phyloP scores from a whole-genome alignment of 768 basidiomycete species.

The Lactifluus piperatus region DNA sequence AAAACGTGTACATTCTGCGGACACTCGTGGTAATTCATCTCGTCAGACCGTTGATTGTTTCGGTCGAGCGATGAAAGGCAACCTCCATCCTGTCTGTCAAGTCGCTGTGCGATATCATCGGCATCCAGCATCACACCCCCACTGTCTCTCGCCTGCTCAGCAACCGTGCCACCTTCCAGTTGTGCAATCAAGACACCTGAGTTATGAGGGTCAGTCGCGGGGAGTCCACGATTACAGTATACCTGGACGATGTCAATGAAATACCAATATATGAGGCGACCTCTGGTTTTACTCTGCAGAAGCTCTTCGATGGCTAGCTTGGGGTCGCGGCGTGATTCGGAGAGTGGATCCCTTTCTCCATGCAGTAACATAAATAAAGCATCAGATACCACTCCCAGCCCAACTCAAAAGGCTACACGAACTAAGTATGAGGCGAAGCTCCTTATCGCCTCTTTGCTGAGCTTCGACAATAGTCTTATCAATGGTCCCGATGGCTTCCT shows the following conservation, averaged over 20 bases:
- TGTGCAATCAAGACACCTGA: conserved; percentile 78
- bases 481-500: conserved; percentile 73
- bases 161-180: conserved; percentile 38
- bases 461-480: conserved; percentile 67
- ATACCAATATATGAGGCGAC: background rate
- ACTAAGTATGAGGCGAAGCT: conserved; percentile 83
- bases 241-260: conserved; percentile 34
- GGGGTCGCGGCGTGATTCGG: conserved; percentile 63
- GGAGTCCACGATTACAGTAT: conserved; percentile 62
- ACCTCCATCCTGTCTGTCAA: conserved; percentile 41
- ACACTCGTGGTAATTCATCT: background rate
- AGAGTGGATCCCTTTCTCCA: conserved; percentile 86
- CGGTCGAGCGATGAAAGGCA: conserved; percentile 27
- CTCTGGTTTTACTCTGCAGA: conserved; percentile 51
- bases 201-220: conserved; percentile 74
- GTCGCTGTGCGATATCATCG: conserved; percentile 49
- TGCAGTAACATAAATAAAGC: background rate
- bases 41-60: background rate
- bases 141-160: conserved; percentile 5
- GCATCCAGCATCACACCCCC: conserved; percentile 37
- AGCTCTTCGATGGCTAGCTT: conserved; percentile 87
- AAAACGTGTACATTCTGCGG: background rate
- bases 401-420: conserved; percentile 24
- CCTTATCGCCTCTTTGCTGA: conserved; percentile 48
- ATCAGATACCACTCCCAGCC: background rate